A percentile compares a stretch with the other conserved stretches of the same genome.
phyloP scores from a whole-genome alignment of 129 eudicot genomes.

The Saposhnikovia divaricata region DNA sequence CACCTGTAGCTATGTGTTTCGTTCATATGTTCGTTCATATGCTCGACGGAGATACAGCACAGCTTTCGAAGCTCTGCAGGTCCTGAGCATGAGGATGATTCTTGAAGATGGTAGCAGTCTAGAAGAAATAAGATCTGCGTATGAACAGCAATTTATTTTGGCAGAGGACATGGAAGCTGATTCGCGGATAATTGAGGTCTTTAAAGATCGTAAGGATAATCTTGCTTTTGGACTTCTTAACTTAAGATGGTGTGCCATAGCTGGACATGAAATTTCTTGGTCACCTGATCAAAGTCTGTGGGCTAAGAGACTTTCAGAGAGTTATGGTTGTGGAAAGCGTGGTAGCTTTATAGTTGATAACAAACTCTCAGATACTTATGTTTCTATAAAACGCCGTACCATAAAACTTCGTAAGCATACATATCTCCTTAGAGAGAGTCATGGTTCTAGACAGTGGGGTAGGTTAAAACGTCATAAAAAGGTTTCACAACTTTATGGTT shows the following conservation, averaged over 20 bases:
- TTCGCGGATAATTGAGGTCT: constrained; percentile 27
- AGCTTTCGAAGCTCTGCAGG: constrained; percentile 86
- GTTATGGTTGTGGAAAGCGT: constrained; percentile 4
- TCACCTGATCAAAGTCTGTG: constrained; percentile 52
- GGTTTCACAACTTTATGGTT: neutral
- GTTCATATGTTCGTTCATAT: constrained; percentile 30
- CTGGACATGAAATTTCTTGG: constrained; percentile 52
- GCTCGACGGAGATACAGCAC: constrained; percentile 41
- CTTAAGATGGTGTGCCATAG: constrained; percentile 68
- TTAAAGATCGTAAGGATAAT: constrained; percentile 33
- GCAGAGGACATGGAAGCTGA: constrained; percentile 56
- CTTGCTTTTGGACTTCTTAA: constrained; percentile 52
- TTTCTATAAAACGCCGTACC: neutral
- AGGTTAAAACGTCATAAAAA: neutral
- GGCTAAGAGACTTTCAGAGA: constrained; percentile 1
- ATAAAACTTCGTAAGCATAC: neutral
- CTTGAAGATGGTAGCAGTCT: constrained; percentile 30
- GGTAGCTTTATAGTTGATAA: neutral
- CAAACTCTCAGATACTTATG: constrained; percentile 1
- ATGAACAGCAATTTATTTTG: constrained; percentile 37
- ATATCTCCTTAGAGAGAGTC: neutral
- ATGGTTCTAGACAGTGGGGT: neutral
- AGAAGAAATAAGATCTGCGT: constrained; percentile 25
- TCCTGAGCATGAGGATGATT: constrained; percentile 73
- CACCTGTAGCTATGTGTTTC: constrained; percentile 56